Conservation (phyloP, 1,284 basidiomycete genomes). For the Irpex sp. region DNA sequence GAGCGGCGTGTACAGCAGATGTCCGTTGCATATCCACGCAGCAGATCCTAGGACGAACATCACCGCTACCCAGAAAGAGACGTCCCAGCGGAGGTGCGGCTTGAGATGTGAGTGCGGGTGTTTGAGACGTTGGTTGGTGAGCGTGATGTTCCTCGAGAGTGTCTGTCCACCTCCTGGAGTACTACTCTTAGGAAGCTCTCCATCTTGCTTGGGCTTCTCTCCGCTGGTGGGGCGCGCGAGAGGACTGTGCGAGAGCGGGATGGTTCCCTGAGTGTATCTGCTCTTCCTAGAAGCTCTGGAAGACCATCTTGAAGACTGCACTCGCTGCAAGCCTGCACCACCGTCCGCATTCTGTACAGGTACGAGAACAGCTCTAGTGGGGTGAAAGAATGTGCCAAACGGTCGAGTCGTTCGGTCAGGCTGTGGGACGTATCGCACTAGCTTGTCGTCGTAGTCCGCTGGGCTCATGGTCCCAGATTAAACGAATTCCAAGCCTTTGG, state of each 20-base stretch:
- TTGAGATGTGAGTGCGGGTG: conserved; percentile 18
- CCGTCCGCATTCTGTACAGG: not conserved
- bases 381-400: not conserved
- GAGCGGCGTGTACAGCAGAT: conserved; percentile 48
- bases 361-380: not conserved
- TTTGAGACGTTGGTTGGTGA: conserved; percentile 17
- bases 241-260: conserved; percentile 5
- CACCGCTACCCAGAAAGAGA: conserved; percentile 28
- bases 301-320: conserved; percentile 12
- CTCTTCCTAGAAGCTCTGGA: conserved; percentile 19
- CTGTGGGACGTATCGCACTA: not conserved
- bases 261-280: conserved; percentile 16
- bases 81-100: conserved; percentile 21
- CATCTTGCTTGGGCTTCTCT: too few species aligned
- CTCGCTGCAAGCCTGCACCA: not conserved
- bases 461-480: not conserved
- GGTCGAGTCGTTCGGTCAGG: not conserved
- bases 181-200: too few species aligned
- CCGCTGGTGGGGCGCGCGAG: too few species aligned
- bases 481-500: not conserved
- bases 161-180: not conserved
- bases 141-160: conserved; percentile 9
- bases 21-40: conserved; percentile 49
- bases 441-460: not conserved
- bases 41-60: conserved; percentile 30